These are phyloP conservation scores for Tetrahymena elliotti DNA, from an alignment of 73 alveolate species.

Conservation along the genomic window DNA sequence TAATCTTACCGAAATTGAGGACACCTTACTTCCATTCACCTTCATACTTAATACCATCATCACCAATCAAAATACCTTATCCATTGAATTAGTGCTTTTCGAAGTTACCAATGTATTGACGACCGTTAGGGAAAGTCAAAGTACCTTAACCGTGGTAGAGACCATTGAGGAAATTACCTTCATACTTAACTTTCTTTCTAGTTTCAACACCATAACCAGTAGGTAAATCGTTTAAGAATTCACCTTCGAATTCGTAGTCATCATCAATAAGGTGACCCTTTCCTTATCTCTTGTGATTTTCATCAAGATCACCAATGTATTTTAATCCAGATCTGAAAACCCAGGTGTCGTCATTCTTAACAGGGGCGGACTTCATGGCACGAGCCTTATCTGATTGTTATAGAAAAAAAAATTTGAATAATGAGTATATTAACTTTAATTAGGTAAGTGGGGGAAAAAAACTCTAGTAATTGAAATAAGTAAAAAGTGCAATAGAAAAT, in stretches of 20 bases:
- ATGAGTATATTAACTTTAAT: neutral
- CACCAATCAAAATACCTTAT: neutral
- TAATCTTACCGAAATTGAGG: neutral
- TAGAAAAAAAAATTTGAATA: neutral
- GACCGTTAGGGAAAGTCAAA: neutral
- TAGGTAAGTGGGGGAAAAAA: neutral
- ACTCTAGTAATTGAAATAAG: too few species aligned
- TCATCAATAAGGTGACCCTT: neutral
- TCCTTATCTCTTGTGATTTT: neutral
- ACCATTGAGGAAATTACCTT: neutral
- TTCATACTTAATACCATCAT: neutral
- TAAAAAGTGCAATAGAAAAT: neutral
- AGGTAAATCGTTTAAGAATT: neutral
- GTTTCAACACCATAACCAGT: neutral
- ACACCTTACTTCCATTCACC: constrained; percentile 1
- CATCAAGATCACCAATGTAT: neutral
- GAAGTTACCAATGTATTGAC: neutral
- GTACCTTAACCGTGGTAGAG: constrained; percentile 1
- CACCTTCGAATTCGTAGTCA: neutral
- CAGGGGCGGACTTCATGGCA: neutral
- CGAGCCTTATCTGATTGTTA: neutral
- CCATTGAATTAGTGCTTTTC: neutral
- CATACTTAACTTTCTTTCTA: neutral
- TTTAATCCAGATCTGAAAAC: neutral
- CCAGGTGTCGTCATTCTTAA: neutral